phyloP scores from a whole-genome alignment of 78 protist species.

The Tieghemostelium lacteum region DNA sequence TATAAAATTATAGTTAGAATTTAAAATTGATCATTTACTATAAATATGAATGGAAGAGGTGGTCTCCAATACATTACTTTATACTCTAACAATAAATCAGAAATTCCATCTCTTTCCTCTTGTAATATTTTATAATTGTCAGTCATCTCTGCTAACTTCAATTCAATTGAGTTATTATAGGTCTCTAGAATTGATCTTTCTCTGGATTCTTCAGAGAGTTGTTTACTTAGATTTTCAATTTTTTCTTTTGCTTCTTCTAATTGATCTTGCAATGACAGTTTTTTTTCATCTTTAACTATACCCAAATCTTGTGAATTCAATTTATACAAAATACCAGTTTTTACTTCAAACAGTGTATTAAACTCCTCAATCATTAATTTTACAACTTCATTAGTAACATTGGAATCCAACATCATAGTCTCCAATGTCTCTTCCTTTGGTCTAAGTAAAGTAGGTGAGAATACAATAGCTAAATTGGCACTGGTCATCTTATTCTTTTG shows the following conservation, averaged over 20 bases:
- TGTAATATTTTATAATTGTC: constrained; percentile 19
- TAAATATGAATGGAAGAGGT: not conserved
- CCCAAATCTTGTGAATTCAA: constrained; percentile 18
- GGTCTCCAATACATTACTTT: constrained; percentile 6
- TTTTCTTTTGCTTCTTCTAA: constrained; percentile 43
- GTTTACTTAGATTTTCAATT: constrained; percentile 44
- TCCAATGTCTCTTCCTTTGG: constrained; percentile 74
- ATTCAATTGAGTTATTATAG: constrained; percentile 4
- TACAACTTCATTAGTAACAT: constrained; percentile 38
- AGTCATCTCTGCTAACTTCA: constrained; percentile 8
- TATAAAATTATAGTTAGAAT: not conserved
- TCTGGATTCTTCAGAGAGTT: constrained; percentile 37
- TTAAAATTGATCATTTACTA: not conserved
- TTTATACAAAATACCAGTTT: constrained; percentile 38
- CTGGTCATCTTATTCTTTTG: constrained; percentile 68
- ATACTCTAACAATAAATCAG: constrained; percentile 35
- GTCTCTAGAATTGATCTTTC: constrained; percentile 67
- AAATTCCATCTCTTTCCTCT: constrained; percentile 54
- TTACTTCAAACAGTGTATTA: constrained; percentile 41
- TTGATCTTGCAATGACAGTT: constrained; percentile 25
- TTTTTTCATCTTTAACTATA: constrained; percentile 31
- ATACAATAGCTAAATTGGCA: constrained; percentile 70
- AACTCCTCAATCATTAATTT: constrained; percentile 49
- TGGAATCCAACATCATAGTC: constrained; percentile 68
- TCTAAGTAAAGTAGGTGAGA: constrained; percentile 72